A percentile compares a stretch with the other conserved stretches of the same genome.
Conservation (phyloP, 2,329 filamentous ascomycete genomes). For the Curvularia spicifera region DNA sequence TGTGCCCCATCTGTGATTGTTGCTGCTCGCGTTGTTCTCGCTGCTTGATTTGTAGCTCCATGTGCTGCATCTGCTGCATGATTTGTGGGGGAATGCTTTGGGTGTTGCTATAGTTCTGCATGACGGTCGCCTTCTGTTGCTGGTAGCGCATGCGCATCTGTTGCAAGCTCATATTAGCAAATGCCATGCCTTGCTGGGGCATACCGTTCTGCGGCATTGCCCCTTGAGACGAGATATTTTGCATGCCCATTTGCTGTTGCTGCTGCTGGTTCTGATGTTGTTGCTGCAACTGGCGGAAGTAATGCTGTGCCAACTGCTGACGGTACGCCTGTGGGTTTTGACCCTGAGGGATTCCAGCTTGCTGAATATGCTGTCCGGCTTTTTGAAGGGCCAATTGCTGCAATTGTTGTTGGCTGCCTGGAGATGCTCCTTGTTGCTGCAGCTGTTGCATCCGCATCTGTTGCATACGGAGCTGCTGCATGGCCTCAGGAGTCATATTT, state of each 20-base stretch:
- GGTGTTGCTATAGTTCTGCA: slow-evolving; percentile 29
- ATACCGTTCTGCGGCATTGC: slow-evolving; percentile 31
- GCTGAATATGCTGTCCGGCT: slow-evolving; percentile 41
- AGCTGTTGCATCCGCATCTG: slow-evolving; percentile 43
- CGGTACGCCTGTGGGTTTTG: slow-evolving; percentile 38
- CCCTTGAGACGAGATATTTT: slow-evolving; percentile 36
- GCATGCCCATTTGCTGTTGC: slow-evolving; percentile 38
- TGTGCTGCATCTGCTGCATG: slow-evolving; percentile 36
- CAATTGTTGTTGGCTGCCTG: slow-evolving; percentile 30
- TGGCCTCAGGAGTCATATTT: slow-evolving; percentile 46
- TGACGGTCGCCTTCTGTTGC: slow-evolving; percentile 33
- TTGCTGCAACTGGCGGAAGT: slow-evolving; percentile 38
- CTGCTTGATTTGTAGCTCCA: slow-evolving; percentile 37
- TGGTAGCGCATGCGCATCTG: slow-evolving; percentile 37
- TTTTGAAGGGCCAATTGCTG: slow-evolving; percentile 44
- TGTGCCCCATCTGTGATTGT: slow-evolving; percentile 29
- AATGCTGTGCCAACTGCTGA: slow-evolving; percentile 35
- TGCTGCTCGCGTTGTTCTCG: slow-evolving; percentile 33
- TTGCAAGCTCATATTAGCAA: slow-evolving; percentile 38
- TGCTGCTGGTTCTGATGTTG: slow-evolving; percentile 41
- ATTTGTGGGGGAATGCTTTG: slow-evolving; percentile 36
- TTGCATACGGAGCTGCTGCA: slow-evolving; percentile 38
- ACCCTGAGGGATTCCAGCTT: slow-evolving; percentile 41
- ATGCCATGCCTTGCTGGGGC: slow-evolving; percentile 30
- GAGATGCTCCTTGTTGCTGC: slow-evolving; percentile 29